Conservation (phyloP, 1,139 yeast species). For the Kodamaea alishanica region DNA sequence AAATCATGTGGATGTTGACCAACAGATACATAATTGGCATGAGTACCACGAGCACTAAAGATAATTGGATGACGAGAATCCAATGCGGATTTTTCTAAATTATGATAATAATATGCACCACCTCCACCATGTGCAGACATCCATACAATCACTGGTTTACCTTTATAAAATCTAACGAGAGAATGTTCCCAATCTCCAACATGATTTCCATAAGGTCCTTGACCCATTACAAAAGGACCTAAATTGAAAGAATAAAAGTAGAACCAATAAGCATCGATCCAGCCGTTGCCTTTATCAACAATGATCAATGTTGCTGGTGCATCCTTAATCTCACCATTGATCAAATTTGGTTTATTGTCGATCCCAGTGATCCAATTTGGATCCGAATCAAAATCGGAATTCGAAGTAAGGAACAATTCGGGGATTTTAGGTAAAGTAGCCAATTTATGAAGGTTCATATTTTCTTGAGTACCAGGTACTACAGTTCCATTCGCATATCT, state of each 20-base stretch:
- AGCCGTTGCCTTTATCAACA: conserved; percentile 89
- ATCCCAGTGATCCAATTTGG: conserved; percentile 87
- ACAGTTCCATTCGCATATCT: conserved; percentile 46
- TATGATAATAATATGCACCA: conserved; percentile 74
- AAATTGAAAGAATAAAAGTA: conserved; percentile 90
- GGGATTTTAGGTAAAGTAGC: conserved; percentile 29
- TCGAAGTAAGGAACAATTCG: conserved; percentile 51
- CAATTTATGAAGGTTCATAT: conserved; percentile 38
- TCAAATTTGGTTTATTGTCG: conserved; percentile 62
- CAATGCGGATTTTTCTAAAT: conserved; percentile 64
- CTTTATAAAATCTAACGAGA: conserved; percentile 75
- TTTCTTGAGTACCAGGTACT: conserved; percentile 35
- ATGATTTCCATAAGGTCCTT: conserved; percentile 95
- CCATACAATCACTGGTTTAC: conserved; percentile 89
- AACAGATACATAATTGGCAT: conserved; percentile 92
- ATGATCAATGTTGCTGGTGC: conserved; percentile 84
- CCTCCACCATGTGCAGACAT: conserved; percentile 99
- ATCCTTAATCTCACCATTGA: conserved; percentile 63
- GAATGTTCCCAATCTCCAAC: conserved; percentile 99
- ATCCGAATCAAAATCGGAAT: conserved; percentile 66
- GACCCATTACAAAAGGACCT: conserved; percentile 97
- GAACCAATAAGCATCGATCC: conserved; percentile 95
- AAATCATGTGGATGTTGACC: conserved; percentile 96
- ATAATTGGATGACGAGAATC: conserved; percentile 60
- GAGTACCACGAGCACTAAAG: conserved; percentile 92